Evolutionary conservation across 2,329 filamentous ascomycete genomes (phyloP), one percentile per base, ranked within the genome.

Genomic region (Sporothrix mexicana): DNA sequence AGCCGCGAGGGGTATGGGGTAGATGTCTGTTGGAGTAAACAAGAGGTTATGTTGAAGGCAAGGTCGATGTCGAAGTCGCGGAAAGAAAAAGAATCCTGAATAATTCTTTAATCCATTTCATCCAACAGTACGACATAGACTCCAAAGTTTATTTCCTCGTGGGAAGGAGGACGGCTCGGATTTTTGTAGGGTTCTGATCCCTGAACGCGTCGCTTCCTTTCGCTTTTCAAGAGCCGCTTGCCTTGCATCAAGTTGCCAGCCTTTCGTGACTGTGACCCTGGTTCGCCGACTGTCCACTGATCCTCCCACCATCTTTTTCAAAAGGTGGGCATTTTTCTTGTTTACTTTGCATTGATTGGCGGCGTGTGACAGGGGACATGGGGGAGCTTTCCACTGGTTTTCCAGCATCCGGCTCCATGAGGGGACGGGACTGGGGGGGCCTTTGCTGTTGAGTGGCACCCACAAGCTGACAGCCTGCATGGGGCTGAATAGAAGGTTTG

Each of bases 291-390:
- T 47, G 61, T 13, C 41, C 41, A 66, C 61, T 45, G 61, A 45
- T 45, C 61, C 61, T 47, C 41, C 55, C 23, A 57, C 53, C 53
- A 30, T 57, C 53, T 57, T 57, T 30, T 59, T 47, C 17, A 20
- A 43, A 47, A 25, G 41, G 41, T 64, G 61, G 61, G 41, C 41
- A 36, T 36, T 36, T 23, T 23, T 12, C 61, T 13, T 67, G 64
- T 67, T 67, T 51, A 51, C 45, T 67, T 67, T 51, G 45, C 15
- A 51, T 13, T 67, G 64, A 67, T 67, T 67, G 13, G 64, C 45
- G 20, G 64, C 25, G 23, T 51, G 7, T 5, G 47, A 17, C 23
- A 67, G 45, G 64, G 7, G 57, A 36, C 30, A 36, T 36, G 30
- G 30, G 30, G 30, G 30, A 36, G 30, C 30, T 36, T 36, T 36